Evolutionary conservation across 2,329 filamentous ascomycete genomes (phyloP).

Genomic region (Ophiostoma populinum): DNA sequence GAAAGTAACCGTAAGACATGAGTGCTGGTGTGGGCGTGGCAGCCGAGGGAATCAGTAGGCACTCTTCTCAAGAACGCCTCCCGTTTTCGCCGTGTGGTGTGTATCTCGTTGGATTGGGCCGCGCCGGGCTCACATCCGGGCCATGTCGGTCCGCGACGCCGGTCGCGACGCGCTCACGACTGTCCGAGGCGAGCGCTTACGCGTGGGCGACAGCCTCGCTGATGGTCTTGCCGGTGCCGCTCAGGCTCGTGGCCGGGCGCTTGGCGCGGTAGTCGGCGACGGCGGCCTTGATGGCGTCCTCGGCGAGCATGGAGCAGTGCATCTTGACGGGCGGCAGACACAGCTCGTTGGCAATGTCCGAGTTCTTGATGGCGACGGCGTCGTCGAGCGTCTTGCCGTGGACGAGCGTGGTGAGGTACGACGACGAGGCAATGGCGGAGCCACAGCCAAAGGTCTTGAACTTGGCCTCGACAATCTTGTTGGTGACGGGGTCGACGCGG

Average conservation of each 20-base stretch:
- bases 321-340: slow-evolving; percentile 82
- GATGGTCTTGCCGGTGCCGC: slow-evolving; percentile 37
- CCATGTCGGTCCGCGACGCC: no score
- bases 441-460: slow-evolving; percentile 98
- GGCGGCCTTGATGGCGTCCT: slow-evolving; percentile 83
- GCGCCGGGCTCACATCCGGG: no score
- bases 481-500: slow-evolving; percentile 71
- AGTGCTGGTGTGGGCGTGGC: no score
- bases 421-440: slow-evolving; percentile 83
- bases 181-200: neutral
- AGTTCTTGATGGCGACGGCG: slow-evolving; percentile 83
- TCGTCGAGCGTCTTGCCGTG: slow-evolving; percentile 93
- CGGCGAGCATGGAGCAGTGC: slow-evolving; percentile 83
- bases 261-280: slow-evolving; percentile 85
- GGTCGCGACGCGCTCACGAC: no score
- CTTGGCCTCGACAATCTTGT: slow-evolving; percentile 85
- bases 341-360: slow-evolving; percentile 93
- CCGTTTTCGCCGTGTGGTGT: no score
- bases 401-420: slow-evolving; percentile 75
- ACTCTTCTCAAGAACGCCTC: no score
- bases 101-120: no score
- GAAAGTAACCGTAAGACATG: no score
- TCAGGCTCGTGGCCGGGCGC: slow-evolving; percentile 71
- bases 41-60: no score
- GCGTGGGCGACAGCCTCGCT: slow-evolving; percentile 7